Base-by-base conservation (phyloP, 345 rosid genomes). In the Carallia brachiata region DNA sequence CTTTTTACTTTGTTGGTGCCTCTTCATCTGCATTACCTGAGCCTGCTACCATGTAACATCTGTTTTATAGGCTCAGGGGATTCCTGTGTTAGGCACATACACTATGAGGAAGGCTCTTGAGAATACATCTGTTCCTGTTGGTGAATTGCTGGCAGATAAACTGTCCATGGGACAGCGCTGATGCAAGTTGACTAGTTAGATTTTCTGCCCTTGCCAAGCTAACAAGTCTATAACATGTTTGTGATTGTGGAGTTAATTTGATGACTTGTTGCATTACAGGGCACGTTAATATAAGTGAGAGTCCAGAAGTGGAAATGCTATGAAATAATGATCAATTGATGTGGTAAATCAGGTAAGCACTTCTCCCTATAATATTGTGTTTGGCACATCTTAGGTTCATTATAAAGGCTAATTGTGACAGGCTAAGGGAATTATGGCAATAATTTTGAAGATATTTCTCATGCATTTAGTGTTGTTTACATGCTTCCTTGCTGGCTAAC, bases 121-220 rank as follows among this genome's bases (percentile, higher is more conserved):
- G 84, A 90, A 92, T 83, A 89, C 98, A 55, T 74, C 92, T 61
- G 52, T 77, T 74, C 94, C 87, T 70, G 75, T 92, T 62, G 92
- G 98, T 67, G 81, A 75, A 70, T 80, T 78, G 52, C 91, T 87
- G 54, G 97, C 87, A 69, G 98, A 95, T 77, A 90, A 89, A 79
- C 81, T 92, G 74, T 81, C 96, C 64, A 83, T 91, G 54, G 98
- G 99, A 66, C 88, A 95, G 99, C 98, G 71, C 97, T 95, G 70
- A 87, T 92, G 87, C 97, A 88, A 90, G 96, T 95, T 84, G 91
- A 92, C 85, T 90, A 81, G 99, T 92, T 69, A 86, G 77, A 60
- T 78, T 75, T 74, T 75, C 30, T 66, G 18, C 60, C 52, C 59
- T 36, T 65, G 37, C 10, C 47, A 52, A 9, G 19, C 23, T 30